These are phyloP conservation scores for Polychaeton citri DNA, from an alignment of 2,329 filamentous ascomycete genomes.

Conservation along the genomic window DNA sequence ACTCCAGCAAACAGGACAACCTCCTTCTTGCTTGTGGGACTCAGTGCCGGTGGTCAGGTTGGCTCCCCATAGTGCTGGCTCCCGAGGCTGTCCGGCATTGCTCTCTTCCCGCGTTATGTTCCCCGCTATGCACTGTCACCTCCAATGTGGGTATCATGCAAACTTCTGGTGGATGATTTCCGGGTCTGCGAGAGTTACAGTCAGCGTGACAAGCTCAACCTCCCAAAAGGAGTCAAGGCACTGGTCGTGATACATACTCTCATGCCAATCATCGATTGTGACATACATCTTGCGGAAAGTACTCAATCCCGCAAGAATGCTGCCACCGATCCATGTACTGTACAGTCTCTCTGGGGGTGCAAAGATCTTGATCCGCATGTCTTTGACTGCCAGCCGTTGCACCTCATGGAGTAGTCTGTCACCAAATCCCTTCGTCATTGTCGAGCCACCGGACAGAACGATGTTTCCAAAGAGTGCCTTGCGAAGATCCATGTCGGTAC, in stretches of 20 bases:
- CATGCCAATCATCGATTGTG: constrained; percentile 98
- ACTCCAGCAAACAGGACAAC: too few relatives aligned
- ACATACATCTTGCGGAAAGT: constrained; percentile 99
- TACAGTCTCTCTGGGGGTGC: constrained; percentile 96
- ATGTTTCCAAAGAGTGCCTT: constrained; percentile 94
- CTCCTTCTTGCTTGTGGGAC: too few relatives aligned
- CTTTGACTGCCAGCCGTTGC: constrained; percentile 86
- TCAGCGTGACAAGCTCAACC: constrained; percentile 4
- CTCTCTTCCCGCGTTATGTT: too few relatives aligned
- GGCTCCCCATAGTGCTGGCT: too few relatives aligned
- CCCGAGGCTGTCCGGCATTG: too few relatives aligned
- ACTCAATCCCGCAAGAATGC: constrained; percentile 89
- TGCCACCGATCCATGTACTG: constrained; percentile 97
- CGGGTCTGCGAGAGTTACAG: constrained; percentile 46
- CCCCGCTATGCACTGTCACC: too few relatives aligned
- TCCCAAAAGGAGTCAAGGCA: too few relatives aligned
- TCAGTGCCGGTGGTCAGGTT: too few relatives aligned
- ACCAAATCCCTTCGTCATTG: constrained; percentile 91
- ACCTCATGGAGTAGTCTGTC: constrained; percentile 86
- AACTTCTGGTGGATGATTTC: constrained; percentile 99
- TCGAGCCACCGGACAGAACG: constrained; percentile 89
- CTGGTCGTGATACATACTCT: constrained; percentile 46
- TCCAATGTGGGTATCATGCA: constrained; percentile 41
- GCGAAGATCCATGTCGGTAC: constrained; percentile 88
- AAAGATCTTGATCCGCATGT: constrained; percentile 99